These are phyloP conservation scores for Lachancea thermotolerans DNA, from an alignment of 805 yeast species.

Conservation along the genomic window DNA sequence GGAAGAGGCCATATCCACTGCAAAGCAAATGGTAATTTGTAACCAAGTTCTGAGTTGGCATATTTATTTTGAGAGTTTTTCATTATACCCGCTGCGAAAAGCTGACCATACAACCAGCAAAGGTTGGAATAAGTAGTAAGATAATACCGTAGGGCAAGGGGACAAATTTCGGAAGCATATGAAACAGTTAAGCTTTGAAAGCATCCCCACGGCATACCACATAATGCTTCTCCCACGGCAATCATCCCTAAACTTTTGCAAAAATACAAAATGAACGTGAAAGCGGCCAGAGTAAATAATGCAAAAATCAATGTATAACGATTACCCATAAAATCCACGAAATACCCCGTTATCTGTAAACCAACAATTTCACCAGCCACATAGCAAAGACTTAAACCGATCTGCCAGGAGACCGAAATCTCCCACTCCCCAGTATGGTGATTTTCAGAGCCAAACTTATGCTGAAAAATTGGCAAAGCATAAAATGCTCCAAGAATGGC, in stretches of 20 bases:
- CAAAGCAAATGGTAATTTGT: slow-evolving; percentile 48
- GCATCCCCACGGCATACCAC: slow-evolving; percentile 51
- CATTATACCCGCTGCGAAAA: slow-evolving; percentile 47
- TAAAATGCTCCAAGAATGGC: slow-evolving; percentile 37
- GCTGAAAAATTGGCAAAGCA: slow-evolving; percentile 40
- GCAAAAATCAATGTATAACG: slow-evolving; percentile 34
- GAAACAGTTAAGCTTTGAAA: slow-evolving; percentile 46
- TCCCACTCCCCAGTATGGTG: slow-evolving; percentile 24
- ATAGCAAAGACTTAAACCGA: slow-evolving; percentile 26
- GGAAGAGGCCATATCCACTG: slow-evolving; percentile 59
- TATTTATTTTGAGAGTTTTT: slow-evolving; percentile 29
- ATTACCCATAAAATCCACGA: slow-evolving; percentile 43
- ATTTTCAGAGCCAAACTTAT: slow-evolving; percentile 35
- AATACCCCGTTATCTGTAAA: slow-evolving; percentile 37
- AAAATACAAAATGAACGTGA: slow-evolving; percentile 43
- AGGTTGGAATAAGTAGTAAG: slow-evolving; percentile 44
- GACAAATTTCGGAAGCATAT: slow-evolving; percentile 55
- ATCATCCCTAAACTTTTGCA: slow-evolving; percentile 36
- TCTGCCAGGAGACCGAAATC: slow-evolving; percentile 39
- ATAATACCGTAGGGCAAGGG: slow-evolving; percentile 43
- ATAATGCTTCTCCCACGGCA: slow-evolving; percentile 37
- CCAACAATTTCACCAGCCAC: slow-evolving; percentile 42
- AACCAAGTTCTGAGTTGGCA: slow-evolving; percentile 34
- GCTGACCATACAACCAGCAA: slow-evolving; percentile 53
- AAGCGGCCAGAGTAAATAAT: slow-evolving; percentile 29